phyloP scores from a whole-genome alignment of 805 yeast genomes.

The Candida broadrunensis region DNA sequence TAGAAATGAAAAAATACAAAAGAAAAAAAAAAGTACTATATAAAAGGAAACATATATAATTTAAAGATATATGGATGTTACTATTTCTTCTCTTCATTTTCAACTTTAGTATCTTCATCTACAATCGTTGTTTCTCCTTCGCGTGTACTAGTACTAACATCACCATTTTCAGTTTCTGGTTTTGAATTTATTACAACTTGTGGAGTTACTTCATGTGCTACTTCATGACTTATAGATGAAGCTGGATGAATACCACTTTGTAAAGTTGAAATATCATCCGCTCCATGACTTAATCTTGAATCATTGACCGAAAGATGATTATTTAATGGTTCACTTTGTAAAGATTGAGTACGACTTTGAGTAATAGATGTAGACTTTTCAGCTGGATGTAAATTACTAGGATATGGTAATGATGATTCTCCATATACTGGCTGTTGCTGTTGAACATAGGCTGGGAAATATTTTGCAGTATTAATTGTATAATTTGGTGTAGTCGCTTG shows the following conservation, averaged over 20 bases:
- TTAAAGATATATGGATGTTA: too few relatives aligned
- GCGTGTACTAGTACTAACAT: not conserved
- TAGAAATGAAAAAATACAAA: too few relatives aligned
- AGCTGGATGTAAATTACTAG: not conserved
- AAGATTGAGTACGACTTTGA: conserved; percentile 1
- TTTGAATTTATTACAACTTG: not conserved
- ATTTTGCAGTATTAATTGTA: not conserved
- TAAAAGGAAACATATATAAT: too few relatives aligned
- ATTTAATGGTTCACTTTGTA: not conserved
- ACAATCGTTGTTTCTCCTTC: not conserved
- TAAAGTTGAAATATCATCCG: not conserved
- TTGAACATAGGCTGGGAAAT: not conserved
- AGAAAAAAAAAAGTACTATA: too few relatives aligned
- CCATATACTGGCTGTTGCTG: not conserved
- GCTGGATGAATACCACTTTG: not conserved
- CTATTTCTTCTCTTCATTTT: not conserved
- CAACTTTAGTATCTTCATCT: not conserved
- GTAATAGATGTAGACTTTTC: not conserved
- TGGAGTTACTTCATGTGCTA: not conserved
- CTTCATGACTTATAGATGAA: not conserved
- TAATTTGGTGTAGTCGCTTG: conserved; percentile 9
- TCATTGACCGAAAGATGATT: not conserved
- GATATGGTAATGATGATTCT: not conserved
- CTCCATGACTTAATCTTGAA: not conserved
- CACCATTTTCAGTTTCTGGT: not conserved